phyloP scores from a whole-genome alignment of 1,139 yeast species.

The Arxiozyma bovina region DNA sequence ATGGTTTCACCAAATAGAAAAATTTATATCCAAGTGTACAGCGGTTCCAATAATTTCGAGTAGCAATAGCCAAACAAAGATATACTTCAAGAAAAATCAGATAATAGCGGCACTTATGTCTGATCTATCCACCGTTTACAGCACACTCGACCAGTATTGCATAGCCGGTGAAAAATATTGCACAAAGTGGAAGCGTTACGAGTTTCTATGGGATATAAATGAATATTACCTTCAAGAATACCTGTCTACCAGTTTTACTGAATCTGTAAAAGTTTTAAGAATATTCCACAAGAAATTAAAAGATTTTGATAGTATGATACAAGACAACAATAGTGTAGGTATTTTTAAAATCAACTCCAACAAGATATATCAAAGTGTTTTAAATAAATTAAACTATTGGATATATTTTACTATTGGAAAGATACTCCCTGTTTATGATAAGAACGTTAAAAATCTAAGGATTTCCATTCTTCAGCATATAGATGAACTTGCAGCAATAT shows the following conservation, averaged over 20 bases:
- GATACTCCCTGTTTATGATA: conserved; percentile 8
- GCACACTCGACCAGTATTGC: neutral
- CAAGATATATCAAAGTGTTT: neutral
- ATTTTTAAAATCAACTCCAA: neutral
- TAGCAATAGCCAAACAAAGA: neutral
- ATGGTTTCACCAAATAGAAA: neutral
- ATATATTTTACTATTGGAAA: conserved; percentile 7
- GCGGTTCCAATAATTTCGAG: neutral
- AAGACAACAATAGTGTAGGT: neutral
- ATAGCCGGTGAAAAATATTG: conserved; percentile 1
- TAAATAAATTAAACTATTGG: conserved; percentile 14
- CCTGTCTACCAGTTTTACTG: neutral
- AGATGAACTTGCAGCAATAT: neutral
- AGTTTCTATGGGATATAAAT: conserved; percentile 5
- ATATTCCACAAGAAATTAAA: neutral
- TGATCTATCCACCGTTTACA: neutral
- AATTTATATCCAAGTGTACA: neutral
- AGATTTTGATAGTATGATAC: neutral
- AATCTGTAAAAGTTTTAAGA: neutral
- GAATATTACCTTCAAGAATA: conserved; percentile 4
- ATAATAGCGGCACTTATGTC: neutral
- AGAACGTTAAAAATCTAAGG: conserved; percentile 4
- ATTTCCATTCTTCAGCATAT: neutral
- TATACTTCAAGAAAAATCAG: neutral
- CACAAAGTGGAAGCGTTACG: conserved; percentile 4